Percentiles rank a stretch among this genome's conserved stretches.
These are phyloP conservation scores for Candida boidinii DNA, from an alignment of 805 yeast genomes.

Conservation along the genomic window DNA sequence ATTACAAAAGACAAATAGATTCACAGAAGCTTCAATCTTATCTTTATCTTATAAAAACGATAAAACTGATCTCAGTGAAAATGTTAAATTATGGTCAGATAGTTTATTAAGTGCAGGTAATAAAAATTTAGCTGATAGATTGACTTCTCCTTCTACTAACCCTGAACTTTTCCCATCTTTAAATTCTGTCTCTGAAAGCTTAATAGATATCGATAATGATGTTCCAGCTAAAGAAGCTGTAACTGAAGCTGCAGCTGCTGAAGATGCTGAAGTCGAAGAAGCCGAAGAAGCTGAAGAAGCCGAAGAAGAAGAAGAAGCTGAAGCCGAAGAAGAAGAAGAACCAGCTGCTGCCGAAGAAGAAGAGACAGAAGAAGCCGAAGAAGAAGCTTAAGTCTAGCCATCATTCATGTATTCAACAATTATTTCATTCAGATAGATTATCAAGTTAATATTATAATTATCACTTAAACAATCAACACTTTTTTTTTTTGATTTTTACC, in stretches of 20 bases:
- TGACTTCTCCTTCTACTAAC: slow-evolving; percentile 34
- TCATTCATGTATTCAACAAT: not conserved
- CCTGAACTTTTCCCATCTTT: slow-evolving; percentile 31
- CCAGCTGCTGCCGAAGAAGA: slow-evolving; percentile 8
- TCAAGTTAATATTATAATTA: too few species aligned
- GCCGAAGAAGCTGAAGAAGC: slow-evolving; percentile 11
- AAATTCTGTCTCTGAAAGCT: slow-evolving; percentile 21
- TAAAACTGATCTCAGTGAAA: slow-evolving; percentile 28
- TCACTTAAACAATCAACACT: too few species aligned
- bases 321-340: slow-evolving; percentile 8
- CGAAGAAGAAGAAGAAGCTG: slow-evolving; percentile 10
- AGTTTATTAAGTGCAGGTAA: slow-evolving; percentile 44
- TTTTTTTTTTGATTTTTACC: too few species aligned
- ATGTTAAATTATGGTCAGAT: slow-evolving; percentile 62
- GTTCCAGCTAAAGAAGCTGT: slow-evolving; percentile 12
- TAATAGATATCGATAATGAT: slow-evolving; percentile 18
- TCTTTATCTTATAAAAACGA: slow-evolving; percentile 60
- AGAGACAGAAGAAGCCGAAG: slow-evolving; percentile 11
- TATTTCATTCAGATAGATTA: too few species aligned
- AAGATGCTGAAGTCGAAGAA: slow-evolving; percentile 13
- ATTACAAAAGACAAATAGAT: slow-evolving; percentile 58
- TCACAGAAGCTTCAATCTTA: slow-evolving; percentile 79
- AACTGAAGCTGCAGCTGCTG: slow-evolving; percentile 7
- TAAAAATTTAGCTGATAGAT: slow-evolving; percentile 50
- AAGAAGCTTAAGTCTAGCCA: not conserved